phyloP scores from a whole-genome alignment of 768 basidiomycete genomes.

The Leccinum boreale region DNA sequence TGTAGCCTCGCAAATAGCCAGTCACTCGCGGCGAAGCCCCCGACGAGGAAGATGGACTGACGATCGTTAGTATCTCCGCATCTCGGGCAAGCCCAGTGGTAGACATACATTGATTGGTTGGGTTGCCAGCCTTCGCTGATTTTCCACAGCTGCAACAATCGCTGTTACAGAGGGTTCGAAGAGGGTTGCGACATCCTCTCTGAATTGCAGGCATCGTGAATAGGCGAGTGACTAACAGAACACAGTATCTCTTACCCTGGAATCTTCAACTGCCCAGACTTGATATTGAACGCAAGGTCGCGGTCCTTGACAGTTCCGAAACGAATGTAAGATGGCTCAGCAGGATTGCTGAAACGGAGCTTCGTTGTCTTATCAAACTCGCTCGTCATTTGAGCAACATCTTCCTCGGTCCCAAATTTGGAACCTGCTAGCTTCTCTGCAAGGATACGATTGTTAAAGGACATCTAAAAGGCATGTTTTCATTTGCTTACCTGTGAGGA shows the following conservation, averaged over 20 bases:
- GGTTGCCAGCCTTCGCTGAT: constrained; percentile 17
- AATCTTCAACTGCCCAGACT: constrained; percentile 46
- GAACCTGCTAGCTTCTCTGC: constrained; percentile 41
- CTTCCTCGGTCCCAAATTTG: constrained; percentile 36
- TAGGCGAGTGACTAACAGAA: background rate
- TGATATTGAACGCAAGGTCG: constrained; percentile 39
- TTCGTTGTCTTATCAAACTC: constrained; percentile 50
- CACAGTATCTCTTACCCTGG: constrained; percentile 22
- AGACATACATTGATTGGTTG: constrained; percentile 25
- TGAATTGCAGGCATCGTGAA: constrained; percentile 4
- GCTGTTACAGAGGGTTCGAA: constrained; percentile 26
- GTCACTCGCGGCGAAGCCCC: constrained; percentile 43
- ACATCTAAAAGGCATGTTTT: background rate
- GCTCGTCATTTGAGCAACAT: constrained; percentile 39
- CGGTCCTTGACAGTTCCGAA: constrained; percentile 45
- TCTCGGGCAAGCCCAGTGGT: background rate
- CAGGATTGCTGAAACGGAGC: constrained; percentile 37
- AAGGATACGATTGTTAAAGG: background rate
- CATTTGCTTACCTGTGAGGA: constrained; percentile 35
- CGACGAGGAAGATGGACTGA: constrained; percentile 40
- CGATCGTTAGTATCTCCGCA: constrained; percentile 1
- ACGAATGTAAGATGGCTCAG: constrained; percentile 43
- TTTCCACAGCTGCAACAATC: constrained; percentile 25
- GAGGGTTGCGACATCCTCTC: constrained; percentile 28
- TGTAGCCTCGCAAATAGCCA: constrained; percentile 38